Conservation (phyloP, 106 monocot species). For the Cymbidium sinense region DNA sequence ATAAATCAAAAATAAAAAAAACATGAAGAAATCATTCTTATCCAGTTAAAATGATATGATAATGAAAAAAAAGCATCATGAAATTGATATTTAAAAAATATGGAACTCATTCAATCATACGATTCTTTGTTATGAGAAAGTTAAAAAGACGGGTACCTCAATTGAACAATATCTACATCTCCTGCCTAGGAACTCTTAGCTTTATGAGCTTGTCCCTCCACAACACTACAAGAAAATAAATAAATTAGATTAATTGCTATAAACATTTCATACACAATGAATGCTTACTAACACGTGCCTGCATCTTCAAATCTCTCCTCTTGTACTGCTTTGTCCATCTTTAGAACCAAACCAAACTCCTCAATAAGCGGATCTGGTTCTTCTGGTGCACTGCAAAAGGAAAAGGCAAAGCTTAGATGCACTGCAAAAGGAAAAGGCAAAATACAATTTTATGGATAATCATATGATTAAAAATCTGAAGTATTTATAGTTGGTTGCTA, state of each 20-base stretch:
- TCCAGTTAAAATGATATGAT: not conserved
- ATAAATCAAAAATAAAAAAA: not conserved
- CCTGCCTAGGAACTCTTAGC: conserved; percentile 14
- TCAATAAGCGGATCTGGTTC: conserved; percentile 39
- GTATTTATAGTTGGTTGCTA: too few relatives aligned
- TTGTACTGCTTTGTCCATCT: conserved; percentile 34
- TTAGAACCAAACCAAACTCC: conserved; percentile 53
- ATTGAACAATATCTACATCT: conserved; percentile 9
- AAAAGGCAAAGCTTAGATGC: not conserved
- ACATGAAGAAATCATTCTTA: not conserved
- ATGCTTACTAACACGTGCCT: conserved; percentile 20
- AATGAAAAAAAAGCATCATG: not conserved
- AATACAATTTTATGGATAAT: not conserved
- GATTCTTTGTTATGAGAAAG: not conserved
- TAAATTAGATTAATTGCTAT: not conserved
- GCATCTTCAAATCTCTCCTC: conserved; percentile 68
- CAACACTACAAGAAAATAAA: conserved; percentile 21
- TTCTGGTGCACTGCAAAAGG: conserved; percentile 44
- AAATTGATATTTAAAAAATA: not conserved
- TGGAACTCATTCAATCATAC: not conserved
- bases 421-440: conserved; percentile 8
- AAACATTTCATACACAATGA: not conserved
- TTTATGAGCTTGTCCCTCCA: conserved; percentile 35
- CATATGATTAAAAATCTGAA: too few relatives aligned
- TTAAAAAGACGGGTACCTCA: conserved; percentile 10